Base-by-base conservation (phyloP, 2,329 filamentous ascomycete species). In the Sclerotinia sclerotiorum region DNA sequence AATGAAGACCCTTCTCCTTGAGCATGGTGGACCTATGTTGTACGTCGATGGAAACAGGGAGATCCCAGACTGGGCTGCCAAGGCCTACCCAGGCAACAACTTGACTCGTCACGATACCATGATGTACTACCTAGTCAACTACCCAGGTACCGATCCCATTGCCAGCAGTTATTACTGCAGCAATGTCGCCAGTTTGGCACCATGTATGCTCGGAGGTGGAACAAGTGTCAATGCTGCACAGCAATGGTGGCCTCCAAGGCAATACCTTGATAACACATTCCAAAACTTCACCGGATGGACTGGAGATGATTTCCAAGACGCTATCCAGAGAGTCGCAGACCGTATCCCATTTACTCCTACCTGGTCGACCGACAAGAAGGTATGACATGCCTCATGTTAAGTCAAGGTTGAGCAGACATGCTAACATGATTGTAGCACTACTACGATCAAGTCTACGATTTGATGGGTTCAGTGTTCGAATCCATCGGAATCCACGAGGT, bases 201-300 rank as follows among this genome's bases (percentile, higher is more conserved):
- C 60, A 17, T 62, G 60, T 62, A 62, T 62, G 60, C 60, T 62
- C n/a, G 60, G 60, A 48, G 60, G 60, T 10, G 60, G 60, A 62
- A 62, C 60, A 10, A 35, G 27, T 62, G 60, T 62, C 44, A 62
- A 62, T 51, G 60, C 60, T n/a, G 60, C 44, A 35, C 60, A 62
- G 19, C 60, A 62, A 35, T 62, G 44, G 44, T 62, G 60, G 60
- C 60, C 60, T 24, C 60, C 60, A n/a, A 62, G 27, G 19, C 21
- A 51, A 8, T 62, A 62, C n/a, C 27, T 62, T n/a, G 60, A 62
- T 2, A 48, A 46, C 29, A 32, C 60, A 8, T 62, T 61, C 32
- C 6, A 42, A 3, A 49, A 49, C 44, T 19, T 62, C 19, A n/a
- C 35, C 8, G 60, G 60, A 46, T 62, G 60, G 60, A 62, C 60